Evolutionary conservation across 1,139 yeast genomes (phyloP), one percentile per base, ranked within the genome.

Genomic region (Candida sp.): DNA sequence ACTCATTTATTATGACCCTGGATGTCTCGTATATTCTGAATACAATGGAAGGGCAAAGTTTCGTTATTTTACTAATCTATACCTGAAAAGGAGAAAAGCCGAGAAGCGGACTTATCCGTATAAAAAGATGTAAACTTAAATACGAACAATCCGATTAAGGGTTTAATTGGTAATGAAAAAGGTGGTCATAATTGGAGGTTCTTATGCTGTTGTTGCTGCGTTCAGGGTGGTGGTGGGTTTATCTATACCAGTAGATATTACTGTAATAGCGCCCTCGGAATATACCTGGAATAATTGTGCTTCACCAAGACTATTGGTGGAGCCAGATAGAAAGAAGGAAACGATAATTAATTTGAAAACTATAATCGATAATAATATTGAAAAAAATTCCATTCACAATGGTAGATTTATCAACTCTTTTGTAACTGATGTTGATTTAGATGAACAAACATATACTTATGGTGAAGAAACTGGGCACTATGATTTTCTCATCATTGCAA

Each of bases 161-260:
- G 19, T 15, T 2, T 15, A 15, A 15, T 15, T 15, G 19, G 19
- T 15, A 15, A 32, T 32, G 34, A 51, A 50, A 33, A 36, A 48
- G 32, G 49, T 66, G 21, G 61, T 66, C 2, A 60, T 69, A 11
- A 51, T 69, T 21, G 74, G 74, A 6, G 71, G 66, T 3, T 68
- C 71, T 2, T 67, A 51, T 45, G 70, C 68, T 4, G 74, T 61
- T 3, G 46, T 58, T 11, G 35, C 40, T 5, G 68, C 70, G 4
- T 60, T 62, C 6, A 58, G 57, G 23, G 45, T 51, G 2, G 39
- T 60, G 6, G 45, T 54, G 21, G 43, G 46, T n/a, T 38, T 44
- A 11, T 30, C 40, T 15, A 22, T 35, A 5, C 40, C 46, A 25
- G 44, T 56, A 22, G 34, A 49, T 11, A 58, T 55, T 33, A 51